Evolutionary conservation across 2,329 filamentous ascomycete genomes (phyloP).

Genomic region (Colletotrichum spinosum): DNA sequence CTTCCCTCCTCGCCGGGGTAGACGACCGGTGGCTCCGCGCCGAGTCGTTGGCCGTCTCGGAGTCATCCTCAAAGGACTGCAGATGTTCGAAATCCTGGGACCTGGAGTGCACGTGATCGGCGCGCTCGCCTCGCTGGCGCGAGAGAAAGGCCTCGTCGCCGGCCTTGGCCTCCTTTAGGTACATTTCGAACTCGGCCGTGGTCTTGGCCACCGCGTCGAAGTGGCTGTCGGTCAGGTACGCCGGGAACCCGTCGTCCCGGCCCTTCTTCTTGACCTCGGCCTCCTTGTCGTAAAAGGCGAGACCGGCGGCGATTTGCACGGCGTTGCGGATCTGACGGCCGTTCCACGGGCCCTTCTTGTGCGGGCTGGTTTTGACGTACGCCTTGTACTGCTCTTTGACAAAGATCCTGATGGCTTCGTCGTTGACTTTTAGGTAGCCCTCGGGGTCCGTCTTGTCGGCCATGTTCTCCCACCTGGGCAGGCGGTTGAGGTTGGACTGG

Average conservation of each 20-base stretch:
- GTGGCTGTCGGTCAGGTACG: not conserved
- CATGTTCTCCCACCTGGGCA: conserved; percentile 26
- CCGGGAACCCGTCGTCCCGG: not conserved
- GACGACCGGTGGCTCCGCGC: no score
- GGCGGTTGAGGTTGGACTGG: conserved; percentile 42
- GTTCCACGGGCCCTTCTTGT: conserved; percentile 41
- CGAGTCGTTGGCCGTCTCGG: no score
- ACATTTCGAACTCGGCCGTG: conserved; percentile 5
- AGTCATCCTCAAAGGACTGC: no score
- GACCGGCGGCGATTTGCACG: conserved; percentile 4
- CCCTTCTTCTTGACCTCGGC: not conserved
- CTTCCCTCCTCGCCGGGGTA: no score
- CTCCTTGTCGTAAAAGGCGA: conserved; percentile 4
- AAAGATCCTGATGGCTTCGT: conserved; percentile 40
- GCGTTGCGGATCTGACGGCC: conserved; percentile 48
- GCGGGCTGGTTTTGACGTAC: not conserved
- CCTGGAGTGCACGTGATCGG: not conserved
- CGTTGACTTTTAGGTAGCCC: conserved; percentile 31
- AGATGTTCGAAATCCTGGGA: no score
- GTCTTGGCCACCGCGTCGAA: not conserved
- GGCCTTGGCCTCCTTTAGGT: conserved; percentile 2
- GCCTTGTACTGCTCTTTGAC: conserved; percentile 16
- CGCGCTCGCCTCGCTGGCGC: not conserved
- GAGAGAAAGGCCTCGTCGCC: not conserved
- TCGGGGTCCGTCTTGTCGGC: conserved; percentile 32